Conservation (phyloP, 1,139 yeast genomes). For the Pneumocystis canis region DNA sequence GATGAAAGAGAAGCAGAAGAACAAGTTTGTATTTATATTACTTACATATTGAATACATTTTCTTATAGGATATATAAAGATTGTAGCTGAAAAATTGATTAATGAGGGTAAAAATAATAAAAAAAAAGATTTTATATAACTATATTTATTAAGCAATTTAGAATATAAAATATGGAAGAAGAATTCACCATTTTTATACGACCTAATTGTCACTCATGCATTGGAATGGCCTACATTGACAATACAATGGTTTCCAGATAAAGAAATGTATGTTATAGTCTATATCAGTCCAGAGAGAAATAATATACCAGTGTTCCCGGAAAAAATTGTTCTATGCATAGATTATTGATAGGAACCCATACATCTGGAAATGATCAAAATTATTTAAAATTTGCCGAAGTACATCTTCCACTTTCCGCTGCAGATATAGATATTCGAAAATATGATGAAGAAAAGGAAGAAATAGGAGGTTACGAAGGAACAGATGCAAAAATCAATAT, state of each 20-base stretch:
- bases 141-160: constrained; percentile 7
- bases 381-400: constrained; percentile 59
- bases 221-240: constrained; percentile 43
- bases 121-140: constrained; percentile 3
- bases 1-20: not conserved
- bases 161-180: constrained; percentile 93
- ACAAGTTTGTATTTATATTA: not conserved
- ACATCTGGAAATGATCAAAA: constrained; percentile 70
- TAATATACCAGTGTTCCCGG: constrained; percentile 13
- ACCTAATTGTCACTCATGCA: constrained; percentile 55
- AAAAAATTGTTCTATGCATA: constrained; percentile 20
- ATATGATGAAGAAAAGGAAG: constrained; percentile 24
- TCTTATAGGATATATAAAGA: not conserved
- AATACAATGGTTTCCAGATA: constrained; percentile 33
- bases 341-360: constrained; percentile 66
- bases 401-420: constrained; percentile 42
- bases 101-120: constrained; percentile 3
- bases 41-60: not conserved
- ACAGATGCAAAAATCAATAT: constrained; percentile 34
- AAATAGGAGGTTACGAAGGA: constrained; percentile 23
- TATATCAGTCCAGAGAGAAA: not conserved
- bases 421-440: constrained; percentile 22
- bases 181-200: constrained; percentile 78
- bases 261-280: constrained; percentile 16
- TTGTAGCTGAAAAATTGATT: constrained; percentile 4